Base-by-base conservation (phyloP, 495 filamentous ascomycete species). In the Xylaria scruposa region DNA sequence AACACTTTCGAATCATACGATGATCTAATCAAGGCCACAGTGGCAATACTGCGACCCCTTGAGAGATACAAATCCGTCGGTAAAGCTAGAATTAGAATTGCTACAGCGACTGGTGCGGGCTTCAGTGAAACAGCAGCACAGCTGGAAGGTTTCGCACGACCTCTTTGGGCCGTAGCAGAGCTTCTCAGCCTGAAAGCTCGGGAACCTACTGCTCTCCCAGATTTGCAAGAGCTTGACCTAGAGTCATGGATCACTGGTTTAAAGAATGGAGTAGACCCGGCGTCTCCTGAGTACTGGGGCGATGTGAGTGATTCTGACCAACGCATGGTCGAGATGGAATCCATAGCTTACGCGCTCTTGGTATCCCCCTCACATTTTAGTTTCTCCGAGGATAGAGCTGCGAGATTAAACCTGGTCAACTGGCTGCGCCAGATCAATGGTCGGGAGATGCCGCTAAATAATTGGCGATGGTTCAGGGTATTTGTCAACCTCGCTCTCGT, bases 271-370 rank as follows among this genome's bases (percentile, higher is more conserved):
- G 51, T 54, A 29, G 51, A 54, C 24, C 51, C 51, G 12, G 51
- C 21, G 24, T 54, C 51, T 26, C 51, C 51, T 29, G 51, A 54
- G 12, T 54, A 54, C 26, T 54, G 51, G 51, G 51, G 51, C 51
- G 51, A 54, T 29, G 51, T 54, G 24, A 15, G 24, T 3, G 51
- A 54, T 29, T 29, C 5, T 4, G 51, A 54, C 24, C 51, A 54
- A 54, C 51, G 51, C 51, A 54, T 54, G 51, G 51, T 54, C 10
- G 51, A 54, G 24, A 54, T 54, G 51, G 51, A 54, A 29, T 54
- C 51, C 24, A 54, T 54, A 54, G 51, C 51, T 26, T 29, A 54
- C 24, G 51, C 51, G 51, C 51, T 54, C 26, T 19, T 54, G 51
- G 51, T 54, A 29, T 54, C 51, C 4, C 51, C 51, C 12, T 54